A percentile compares a stretch with the other conserved stretches of the same genome.
phyloP scores from a whole-genome alignment of 495 filamentous ascomycete species.

The Annulohypoxylon nitens region DNA sequence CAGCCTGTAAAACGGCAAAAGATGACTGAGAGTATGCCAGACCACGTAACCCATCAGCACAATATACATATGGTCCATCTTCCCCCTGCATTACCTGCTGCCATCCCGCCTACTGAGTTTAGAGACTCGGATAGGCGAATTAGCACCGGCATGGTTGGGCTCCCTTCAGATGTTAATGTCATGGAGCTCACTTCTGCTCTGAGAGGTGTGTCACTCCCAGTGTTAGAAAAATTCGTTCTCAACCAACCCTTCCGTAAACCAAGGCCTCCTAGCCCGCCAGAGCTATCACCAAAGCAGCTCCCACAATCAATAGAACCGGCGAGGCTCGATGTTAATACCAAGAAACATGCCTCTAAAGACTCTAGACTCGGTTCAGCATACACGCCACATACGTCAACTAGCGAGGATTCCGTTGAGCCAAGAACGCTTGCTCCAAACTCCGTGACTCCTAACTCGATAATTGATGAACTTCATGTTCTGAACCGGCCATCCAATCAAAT shows the following conservation, averaged over 20 bases:
- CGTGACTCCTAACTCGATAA: neutral
- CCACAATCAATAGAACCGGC: slow-evolving; percentile 36
- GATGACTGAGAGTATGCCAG: slow-evolving; percentile 41
- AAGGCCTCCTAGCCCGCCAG: slow-evolving; percentile 43
- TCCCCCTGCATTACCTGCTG: slow-evolving; percentile 11
- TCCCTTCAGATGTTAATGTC: slow-evolving; percentile 45
- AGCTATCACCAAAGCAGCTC: slow-evolving; percentile 53
- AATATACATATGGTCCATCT: slow-evolving; percentile 10
- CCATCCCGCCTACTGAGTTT: slow-evolving; percentile 18
- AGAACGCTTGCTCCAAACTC: neutral
- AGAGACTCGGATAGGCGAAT: slow-evolving; percentile 46
- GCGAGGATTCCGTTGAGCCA: neutral
- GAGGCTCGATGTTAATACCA: slow-evolving; percentile 6
- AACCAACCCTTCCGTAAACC: slow-evolving; percentile 45
- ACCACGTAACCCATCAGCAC: slow-evolving; percentile 13
- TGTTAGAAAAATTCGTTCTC: slow-evolving; percentile 46
- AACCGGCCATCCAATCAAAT: slow-evolving; percentile 14
- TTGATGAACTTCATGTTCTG: slow-evolving; percentile 10
- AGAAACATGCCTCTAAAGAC: neutral
- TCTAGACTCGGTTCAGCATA: slow-evolving; percentile 13
- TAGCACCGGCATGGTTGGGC: slow-evolving; percentile 54
- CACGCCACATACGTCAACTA: slow-evolving; percentile 23
- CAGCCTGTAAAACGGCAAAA: slow-evolving; percentile 58
- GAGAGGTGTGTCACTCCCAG: slow-evolving; percentile 53
- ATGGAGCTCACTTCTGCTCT: slow-evolving; percentile 42